Evolutionary conservation across 2,329 filamentous ascomycete species (phyloP).

Genomic region (Fragosphaeria purpurea): DNA sequence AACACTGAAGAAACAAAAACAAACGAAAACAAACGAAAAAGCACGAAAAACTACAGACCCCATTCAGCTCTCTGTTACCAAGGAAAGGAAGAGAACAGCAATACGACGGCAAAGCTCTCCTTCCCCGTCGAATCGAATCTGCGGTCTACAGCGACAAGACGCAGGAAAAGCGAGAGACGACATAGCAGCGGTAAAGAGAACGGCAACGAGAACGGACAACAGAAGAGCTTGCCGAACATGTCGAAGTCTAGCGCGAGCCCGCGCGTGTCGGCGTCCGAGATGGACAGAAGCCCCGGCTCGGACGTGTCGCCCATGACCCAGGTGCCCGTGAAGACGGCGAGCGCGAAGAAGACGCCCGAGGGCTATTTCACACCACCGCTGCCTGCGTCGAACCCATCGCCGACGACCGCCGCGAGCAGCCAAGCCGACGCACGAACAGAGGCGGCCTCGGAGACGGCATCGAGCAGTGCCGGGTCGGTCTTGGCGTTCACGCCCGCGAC

Average conservation of each 20-base stretch:
- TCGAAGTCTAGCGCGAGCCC: too few species aligned
- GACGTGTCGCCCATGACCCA: constrained; percentile 34
- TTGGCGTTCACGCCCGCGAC: not conserved
- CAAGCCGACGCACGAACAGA: constrained; percentile 3
- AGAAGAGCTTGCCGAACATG: too few species aligned
- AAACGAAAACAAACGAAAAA: not conserved
- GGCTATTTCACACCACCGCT: constrained; percentile 18
- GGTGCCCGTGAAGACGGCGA: constrained; percentile 13
- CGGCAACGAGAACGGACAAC: too few species aligned
- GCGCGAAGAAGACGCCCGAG: constrained; percentile 10
- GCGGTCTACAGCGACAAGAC: not conserved
- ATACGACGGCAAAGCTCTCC: too few species aligned
- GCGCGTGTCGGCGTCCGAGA: constrained; percentile 4
- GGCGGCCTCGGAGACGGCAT: not conserved
- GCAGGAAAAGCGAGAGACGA: not conserved
- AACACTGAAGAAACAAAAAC: not conserved
- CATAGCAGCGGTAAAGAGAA: too few species aligned
- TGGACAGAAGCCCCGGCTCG: constrained; percentile 26
- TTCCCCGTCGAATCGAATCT: too few species aligned
- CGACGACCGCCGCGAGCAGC: not conserved
- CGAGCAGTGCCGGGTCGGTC: constrained; percentile 5
- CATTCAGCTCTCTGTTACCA: too few species aligned
- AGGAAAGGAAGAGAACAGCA: too few species aligned
- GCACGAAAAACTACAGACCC: not conserved
- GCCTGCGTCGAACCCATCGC: constrained; percentile 4